Conservation (phyloP, 2,329 filamentous ascomycete species). For the Aspergillus aculeatus region DNA sequence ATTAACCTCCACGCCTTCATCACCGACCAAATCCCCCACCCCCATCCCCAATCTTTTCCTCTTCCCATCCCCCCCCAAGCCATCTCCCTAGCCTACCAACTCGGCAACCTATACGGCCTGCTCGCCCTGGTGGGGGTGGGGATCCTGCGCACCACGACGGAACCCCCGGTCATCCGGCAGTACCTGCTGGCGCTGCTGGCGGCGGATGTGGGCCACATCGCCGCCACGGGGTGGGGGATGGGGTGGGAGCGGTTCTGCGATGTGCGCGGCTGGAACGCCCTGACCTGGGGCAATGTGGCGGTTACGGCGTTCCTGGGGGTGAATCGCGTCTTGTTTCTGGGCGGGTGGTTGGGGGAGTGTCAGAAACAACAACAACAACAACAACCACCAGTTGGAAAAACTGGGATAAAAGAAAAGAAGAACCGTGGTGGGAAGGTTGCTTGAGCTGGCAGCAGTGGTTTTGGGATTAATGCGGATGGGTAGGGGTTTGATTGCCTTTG, state of each 20-base stretch:
- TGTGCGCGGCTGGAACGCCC: slow-evolving; percentile 62
- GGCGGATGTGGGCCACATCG: slow-evolving; percentile 68
- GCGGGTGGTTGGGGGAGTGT: slow-evolving; percentile 59
- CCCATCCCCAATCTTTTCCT: slow-evolving; percentile 8
- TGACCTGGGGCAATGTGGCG: slow-evolving; percentile 72
- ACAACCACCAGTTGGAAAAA: slow-evolving; percentile 42
- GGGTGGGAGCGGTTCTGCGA: slow-evolving; percentile 56
- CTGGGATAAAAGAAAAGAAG: not conserved
- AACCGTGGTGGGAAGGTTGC: not conserved
- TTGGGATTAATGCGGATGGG: no score
- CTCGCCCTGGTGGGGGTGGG: slow-evolving; percentile 64
- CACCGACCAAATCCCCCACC: slow-evolving; percentile 56
- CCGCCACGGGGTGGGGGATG: slow-evolving; percentile 59
- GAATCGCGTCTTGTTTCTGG: slow-evolving; percentile 58
- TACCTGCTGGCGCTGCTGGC: slow-evolving; percentile 65
- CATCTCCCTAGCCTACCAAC: slow-evolving; percentile 62
- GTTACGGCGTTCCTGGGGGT: slow-evolving; percentile 61
- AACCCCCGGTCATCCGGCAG: slow-evolving; percentile 64
- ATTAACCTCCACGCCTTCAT: slow-evolving; percentile 63
- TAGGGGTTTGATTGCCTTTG: no score
- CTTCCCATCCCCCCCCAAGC: slow-evolving; percentile 36
- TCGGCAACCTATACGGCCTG: slow-evolving; percentile 69
- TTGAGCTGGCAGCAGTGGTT: not conserved
- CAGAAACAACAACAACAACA: slow-evolving; percentile 44
- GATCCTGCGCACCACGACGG: slow-evolving; percentile 63